Evolutionary conservation across 495 filamentous ascomycete species (phyloP).

Genomic region (Tuber microsphaerosporum): DNA sequence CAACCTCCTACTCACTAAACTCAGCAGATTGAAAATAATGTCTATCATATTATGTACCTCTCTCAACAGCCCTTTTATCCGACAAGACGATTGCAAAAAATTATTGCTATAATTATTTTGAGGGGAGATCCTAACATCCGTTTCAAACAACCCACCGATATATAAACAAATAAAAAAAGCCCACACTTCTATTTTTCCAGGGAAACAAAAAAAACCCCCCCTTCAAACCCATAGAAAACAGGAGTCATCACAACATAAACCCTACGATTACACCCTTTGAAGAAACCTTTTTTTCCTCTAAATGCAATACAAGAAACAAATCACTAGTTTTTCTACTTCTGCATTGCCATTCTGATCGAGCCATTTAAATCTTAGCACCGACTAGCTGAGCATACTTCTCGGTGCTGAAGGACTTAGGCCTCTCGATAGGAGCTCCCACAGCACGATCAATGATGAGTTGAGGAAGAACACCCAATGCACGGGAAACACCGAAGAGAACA

Average conservation of each 20-base stretch:
- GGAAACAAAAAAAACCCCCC: background rate
- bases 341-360: conserved; percentile 3
- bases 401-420: conserved; percentile 95
- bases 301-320: background rate
- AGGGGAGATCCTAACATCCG: background rate
- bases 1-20: background rate
- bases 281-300: background rate
- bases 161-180: background rate
- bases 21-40: background rate
- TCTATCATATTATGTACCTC: background rate
- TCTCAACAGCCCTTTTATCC: background rate
- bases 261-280: conserved; percentile 17
- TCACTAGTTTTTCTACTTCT: background rate
- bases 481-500: conserved; percentile 95
- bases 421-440: conserved; percentile 74
- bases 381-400: conserved; percentile 93
- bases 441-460: conserved; percentile 99
- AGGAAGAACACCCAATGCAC: conserved; percentile 93
- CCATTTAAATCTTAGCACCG: conserved; percentile 72
- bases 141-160: background rate
- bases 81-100: background rate
- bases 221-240: background rate
- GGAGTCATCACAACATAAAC: conserved; percentile 2
- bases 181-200: conserved; percentile 35
- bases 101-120: background rate